These are phyloP conservation scores for Xenoacremonium recifei DNA, from an alignment of 2,329 filamentous ascomycete genomes.

Conservation along the genomic window DNA sequence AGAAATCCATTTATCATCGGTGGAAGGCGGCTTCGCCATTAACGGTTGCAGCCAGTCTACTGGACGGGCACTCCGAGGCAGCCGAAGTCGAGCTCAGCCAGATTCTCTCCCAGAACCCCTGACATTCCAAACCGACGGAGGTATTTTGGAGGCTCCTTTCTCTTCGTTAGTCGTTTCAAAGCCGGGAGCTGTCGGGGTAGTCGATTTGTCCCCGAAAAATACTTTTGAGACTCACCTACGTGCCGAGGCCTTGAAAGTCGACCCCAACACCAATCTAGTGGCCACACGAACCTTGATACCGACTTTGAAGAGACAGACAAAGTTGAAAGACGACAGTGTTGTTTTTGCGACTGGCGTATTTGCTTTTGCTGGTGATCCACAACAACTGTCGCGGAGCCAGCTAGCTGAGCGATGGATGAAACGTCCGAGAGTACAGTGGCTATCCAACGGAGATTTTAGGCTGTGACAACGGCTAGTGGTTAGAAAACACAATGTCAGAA, in stretches of 20 bases:
- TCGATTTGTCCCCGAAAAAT: not conserved
- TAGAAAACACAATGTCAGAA: no score
- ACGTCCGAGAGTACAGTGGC: no score
- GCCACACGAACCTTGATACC: not conserved
- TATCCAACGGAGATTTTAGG: no score
- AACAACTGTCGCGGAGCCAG: no score
- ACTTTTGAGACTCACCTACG: not conserved
- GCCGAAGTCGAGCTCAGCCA: not conserved
- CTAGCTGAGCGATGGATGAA: no score
- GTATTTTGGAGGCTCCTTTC: constrained; percentile 1
- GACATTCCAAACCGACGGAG: not conserved
- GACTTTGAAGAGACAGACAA: not conserved
- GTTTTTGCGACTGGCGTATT: constrained; percentile 8
- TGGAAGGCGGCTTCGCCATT: not conserved
- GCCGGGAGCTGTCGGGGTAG: not conserved
- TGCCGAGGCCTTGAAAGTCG: not conserved
- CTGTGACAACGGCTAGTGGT: no score
- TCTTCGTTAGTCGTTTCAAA: not conserved
- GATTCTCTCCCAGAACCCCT: not conserved
- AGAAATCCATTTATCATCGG: not conserved
- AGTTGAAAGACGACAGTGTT: not conserved
- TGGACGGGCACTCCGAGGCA: not conserved
- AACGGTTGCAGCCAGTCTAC: not conserved
- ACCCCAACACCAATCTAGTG: constrained; percentile 3
- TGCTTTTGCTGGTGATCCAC: no score